Evolutionary conservation across 306 rosid species (phyloP), one percentile per base, ranked within the genome.

Genomic region (Prosopis cineraria): DNA sequence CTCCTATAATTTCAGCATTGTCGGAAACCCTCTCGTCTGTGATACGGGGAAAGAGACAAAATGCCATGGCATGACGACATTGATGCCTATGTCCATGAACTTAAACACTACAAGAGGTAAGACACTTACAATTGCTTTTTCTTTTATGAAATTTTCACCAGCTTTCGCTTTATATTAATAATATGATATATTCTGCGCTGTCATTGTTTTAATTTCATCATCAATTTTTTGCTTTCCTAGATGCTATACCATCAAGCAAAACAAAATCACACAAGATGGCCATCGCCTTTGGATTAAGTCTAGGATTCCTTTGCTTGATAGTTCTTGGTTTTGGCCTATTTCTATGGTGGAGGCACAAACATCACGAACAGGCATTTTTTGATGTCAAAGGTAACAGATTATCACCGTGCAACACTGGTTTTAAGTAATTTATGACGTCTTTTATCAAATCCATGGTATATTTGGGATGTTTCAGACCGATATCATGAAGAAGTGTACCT

Each of bases 71-170:
- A 37, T 65, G 53, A 81, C 81, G 52, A 85, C 90, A 79, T 78
- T 90, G 68, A 88, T 91, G 93, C 99, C 99, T 6, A 90, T 93
- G 89, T 96, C 93, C 79, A 93, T 96, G 98, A 91, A 93, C 87
- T 81, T 96, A 74, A 93, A 86, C 85, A 88, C 43, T 45, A 83
- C 97, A 60, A 88, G 81, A 78, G 78, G 99, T 96, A 85, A 33
- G 81, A 56, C 77, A 39, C 40, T 55, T 45, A 64, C 29, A 34
- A 36, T 36, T 65, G 44, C 70, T 20, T 43, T 65, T 34, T 39
- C 48, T 24, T 29, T 43, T 22, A 4, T 24, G 20, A 17, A 76
- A 76, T 24, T 66, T 68, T 10, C 10, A 22, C 25, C 24, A 3
- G 11, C 34, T 60, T 60, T 70, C 31, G 44, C n/a, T 29, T 70